Base-by-base conservation (phyloP, 2,329 filamentous ascomycete genomes). In the Scortechinia acanthostroma region DNA sequence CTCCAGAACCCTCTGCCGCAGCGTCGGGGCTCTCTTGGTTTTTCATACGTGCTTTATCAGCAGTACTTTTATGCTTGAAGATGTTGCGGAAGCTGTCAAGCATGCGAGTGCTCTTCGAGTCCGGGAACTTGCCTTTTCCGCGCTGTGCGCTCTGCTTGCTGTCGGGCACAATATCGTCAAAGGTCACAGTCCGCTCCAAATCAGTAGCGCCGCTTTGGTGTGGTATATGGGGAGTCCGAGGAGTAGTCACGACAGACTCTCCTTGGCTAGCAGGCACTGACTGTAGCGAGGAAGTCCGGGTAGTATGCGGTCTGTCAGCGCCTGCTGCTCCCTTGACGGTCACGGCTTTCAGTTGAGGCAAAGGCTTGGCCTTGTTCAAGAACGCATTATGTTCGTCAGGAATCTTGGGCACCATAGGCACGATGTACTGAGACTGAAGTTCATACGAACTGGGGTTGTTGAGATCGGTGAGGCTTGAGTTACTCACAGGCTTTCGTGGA, bases 71-170 rank as follows among this genome's bases (percentile, higher is more conserved):
- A n/a, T 30, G 25, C 25, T 30, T 30, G 25, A 30, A 30, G n/a
- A 30, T 30, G 25, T 30, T 30, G 25, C 25, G 25, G 25, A 30
- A 30, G 25, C 25, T 30, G n/a, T 30, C 25, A 30, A 30, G 25
- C 25, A 30, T 30, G 10, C 25, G 10, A 30, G 25, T 30, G 25
- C 25, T n/a, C 25, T 30, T 30, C 10, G 25, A 30, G n/a, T 30
- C 25, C 10, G 25, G 25, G 25, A 30, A 10, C 10, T n/a, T 10
- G 25, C 10, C 10, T n/a, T 10, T 30, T 30, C n/a, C 25, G 25
- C 10, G 10, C n/a, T 10, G n/a, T 10, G 10, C 10, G 10, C 10
- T 30, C 25, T 30, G 25, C 10, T 30, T n/a, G 10, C n/a, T 10
- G n/a, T 10, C 10, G n/a, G 10, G 10, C 25, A 10, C n/a, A n/a